Base-by-base conservation (phyloP, 768 basidiomycete genomes). In the Cystobasidium onofrii region DNA sequence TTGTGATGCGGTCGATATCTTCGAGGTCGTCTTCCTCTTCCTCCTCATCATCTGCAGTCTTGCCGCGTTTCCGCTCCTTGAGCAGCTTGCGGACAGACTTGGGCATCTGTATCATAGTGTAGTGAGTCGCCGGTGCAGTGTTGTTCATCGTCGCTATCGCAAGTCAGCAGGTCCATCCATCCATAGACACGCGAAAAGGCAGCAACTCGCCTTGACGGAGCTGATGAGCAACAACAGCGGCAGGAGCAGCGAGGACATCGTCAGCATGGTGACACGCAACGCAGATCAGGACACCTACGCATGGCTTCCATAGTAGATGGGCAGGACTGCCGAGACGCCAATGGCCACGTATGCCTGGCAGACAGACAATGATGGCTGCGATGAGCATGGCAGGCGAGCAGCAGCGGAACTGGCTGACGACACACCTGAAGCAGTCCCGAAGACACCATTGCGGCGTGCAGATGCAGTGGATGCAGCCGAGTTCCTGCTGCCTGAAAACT, bases 11-110 rank as follows among this genome's bases (percentile, higher is more conserved):
- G 23, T 81, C 80, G 6, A 83, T 77, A 4, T 79, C 77, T 55
- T 89, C 89, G 20, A 85, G 84, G 6, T 88, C 85, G 4, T 87
- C 84, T 1, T 85, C 81, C 23, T 76, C 77, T 23, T 64, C 67
- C 52, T 77, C 77, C 27, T 79, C 77, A 3, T 71, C 74, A 13
- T 78, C 74, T 13, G 76, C 61, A 6, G 34, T 43, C 9, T 43
- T 76, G 25, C 44, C 62, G 17, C 46, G 36, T 15, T 50, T 65
- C 34, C 73, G 69, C 33, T 60, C 57, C 12, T 27, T 27, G 10
- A 60, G 27, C 57, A 60, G 17, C 0, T 31, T 34, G 17, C 46
- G 15, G 7, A 17, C 4, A 13, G 29, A 61, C 3, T 12, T 36
- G 2, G n/a, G 63, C 46, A 50, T 29, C 54, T 20, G 36, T n/a